Base-by-base conservation (phyloP, 306 rosid genomes). In the Fagus crenata region DNA sequence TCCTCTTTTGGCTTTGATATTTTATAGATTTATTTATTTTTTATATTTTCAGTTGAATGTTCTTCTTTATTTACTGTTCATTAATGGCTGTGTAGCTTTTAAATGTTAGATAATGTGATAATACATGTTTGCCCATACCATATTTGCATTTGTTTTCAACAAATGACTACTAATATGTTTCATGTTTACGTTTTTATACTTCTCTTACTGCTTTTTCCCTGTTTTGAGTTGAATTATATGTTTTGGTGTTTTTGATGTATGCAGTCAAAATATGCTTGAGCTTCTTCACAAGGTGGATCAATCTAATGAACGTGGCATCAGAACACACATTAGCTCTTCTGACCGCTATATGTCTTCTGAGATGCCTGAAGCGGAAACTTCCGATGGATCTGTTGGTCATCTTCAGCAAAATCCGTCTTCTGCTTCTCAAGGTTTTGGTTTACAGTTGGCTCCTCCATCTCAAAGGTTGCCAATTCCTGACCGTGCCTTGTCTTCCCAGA, bases 201-300 rank as follows among this genome's bases (percentile, higher is more conserved):
- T 73, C 42, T 7, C 75, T 76, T 78, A 68, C 41, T 78, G 49
- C 33, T 49, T 71, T 33, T 46, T 73, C 56, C 49, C 17, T 81
- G 61, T 71, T 85, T 75, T 33, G 63, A 49, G 79, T 86, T 81
- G 75, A 83, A 71, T 53, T 54, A 54, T 81, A 74, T 77, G 64
- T 75, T 76, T 78, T 76, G 22, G 33, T 80, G 79, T 54, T 84
- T 84, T 85, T 84, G 53, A 78, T 82, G 74, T 69, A 75, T 89
- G 85, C 90, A 90, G 98, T 88, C 96, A 92, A 85, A 84, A 92
- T 88, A 94, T 90, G 92, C 94, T 92, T 83, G 94, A 92, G 87
- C 94, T 89, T 84, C 93, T 89, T 79, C 96, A 92, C 82, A 90
- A 93, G 91, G 96, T 94, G 89, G 94, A 92, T 86, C 93, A 90